Conservation (phyloP, 345 rosid genomes). For the Ailanthus altissimus region DNA sequence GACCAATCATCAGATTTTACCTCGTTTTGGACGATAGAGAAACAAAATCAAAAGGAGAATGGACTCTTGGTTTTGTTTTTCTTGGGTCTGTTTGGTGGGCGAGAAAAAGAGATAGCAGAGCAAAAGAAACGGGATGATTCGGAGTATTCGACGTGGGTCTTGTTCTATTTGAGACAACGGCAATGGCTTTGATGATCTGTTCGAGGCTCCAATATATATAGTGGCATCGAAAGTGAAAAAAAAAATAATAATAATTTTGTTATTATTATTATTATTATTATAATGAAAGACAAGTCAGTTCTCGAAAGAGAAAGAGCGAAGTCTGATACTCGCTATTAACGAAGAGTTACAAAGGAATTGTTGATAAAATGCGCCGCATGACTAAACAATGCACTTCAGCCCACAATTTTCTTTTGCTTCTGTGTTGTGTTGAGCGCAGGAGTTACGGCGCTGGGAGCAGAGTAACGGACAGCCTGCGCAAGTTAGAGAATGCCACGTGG, state of each 20-base stretch:
- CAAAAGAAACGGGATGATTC: slow-evolving; percentile 9
- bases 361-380: background rate
- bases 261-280: background rate
- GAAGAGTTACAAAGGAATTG: too few species aligned
- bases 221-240: background rate
- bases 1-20: slow-evolving; percentile 14
- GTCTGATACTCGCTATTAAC: background rate
- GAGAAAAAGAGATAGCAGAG: slow-evolving; percentile 8
- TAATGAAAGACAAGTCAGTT: slow-evolving; percentile 6
- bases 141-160: slow-evolving; percentile 23
- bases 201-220: slow-evolving; percentile 26
- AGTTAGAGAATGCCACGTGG: background rate
- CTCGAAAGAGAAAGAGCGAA: background rate
- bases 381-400: slow-evolving; percentile 1
- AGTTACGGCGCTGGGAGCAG: background rate
- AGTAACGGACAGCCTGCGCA: background rate
- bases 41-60: background rate
- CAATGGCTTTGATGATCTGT: slow-evolving; percentile 26
- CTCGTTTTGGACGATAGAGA: slow-evolving; percentile 15
- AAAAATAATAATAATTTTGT: background rate
- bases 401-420: background rate
- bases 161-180: slow-evolving; percentile 35
- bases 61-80: background rate
- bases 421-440: background rate
- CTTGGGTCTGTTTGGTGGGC: slow-evolving; percentile 23